Base-by-base conservation (phyloP, 1,284 basidiomycete genomes). In the Trametes pubescens region DNA sequence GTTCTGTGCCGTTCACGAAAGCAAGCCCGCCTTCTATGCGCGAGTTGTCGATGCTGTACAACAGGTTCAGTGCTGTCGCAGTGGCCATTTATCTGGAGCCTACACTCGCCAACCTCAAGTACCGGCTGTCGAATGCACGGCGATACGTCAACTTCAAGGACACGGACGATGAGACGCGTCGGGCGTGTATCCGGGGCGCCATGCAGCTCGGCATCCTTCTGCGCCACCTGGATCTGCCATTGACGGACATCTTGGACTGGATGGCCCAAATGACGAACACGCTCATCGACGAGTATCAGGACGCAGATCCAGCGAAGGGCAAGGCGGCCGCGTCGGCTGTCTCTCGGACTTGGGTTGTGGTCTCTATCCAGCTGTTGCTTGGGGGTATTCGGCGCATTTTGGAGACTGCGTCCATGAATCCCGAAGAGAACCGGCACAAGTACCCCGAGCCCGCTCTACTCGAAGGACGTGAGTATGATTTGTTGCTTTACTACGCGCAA, bases 1-100 rank as follows among this genome's bases (percentile, higher is more conserved):
- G 90, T 3, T 80, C 85, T 10, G 83, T 95, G 2, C 81, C 87
- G 1, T 91, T 91, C 75, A 84, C 84, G 16, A 84, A 86, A 56
- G 77, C 80, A 34, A 74, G 78, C 18, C 81, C 87, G 5, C 87
- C 89, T 0, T 81, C 82, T 0, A 69, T 75, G 3, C 79, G 85
- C 35, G 87, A 93, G 57, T 81, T 94, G 2, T 93, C 94, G 0
- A 90, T 91, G 81, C 82, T 98, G 13, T 90, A 92, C 76, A 98
- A 99, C 76, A 90, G 96, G 29, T 91, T 95, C 72, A 87, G 87
- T 48, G 88, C 92, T 16, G 83, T 94, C 69, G 87, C 92, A 21
- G 82, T 94, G n/a, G 89, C 88, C 7, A 84, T 94, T 54, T 86
- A 91, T 70, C 84, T 97, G 43, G 88, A 92, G 52, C 86, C 90